Base-by-base conservation (phyloP, 306 rosid genomes). In the Trichosanthes cucumerina region DNA sequence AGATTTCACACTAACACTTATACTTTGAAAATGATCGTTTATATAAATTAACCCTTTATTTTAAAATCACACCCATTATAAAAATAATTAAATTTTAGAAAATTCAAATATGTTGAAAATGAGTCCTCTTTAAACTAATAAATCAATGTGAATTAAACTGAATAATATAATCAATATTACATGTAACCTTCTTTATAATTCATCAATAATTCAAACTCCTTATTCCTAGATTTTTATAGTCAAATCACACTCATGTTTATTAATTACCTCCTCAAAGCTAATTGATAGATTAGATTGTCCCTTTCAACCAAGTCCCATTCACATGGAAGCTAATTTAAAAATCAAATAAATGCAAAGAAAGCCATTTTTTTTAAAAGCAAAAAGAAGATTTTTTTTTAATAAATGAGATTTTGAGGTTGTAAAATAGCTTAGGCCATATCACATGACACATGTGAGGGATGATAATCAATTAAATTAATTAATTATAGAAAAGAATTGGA, bases 361-460 rank as follows among this genome's bases (percentile, higher is more conserved):
- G 1, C 9, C 41, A 31, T 62, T 60, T 28, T 9, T 31, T 59
- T 59, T 33, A 9, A 63, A 68, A 19, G 49, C 9, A 38, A 68
- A 34, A 64, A 36, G 0, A 33, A 31, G 24, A 63, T 1, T 12
- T 62, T 3, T 31, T 52, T 52, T 41, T 3, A 70, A 70, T 13
- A 24, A 70, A 43, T 44, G 6, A 70, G 34, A 23, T 23, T 23
- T 70, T 28, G 53, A 38, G 52, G 52, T 68, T 68, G 75, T 68
- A 68, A 38, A 39, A 68, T 68, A 68, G 19, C 5, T 44, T 70
- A 44, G 31, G 76, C 54, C n/a, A 43, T 21, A 70, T 70, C 54
- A 44, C 76, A 70, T 41, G 53, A 70, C 76, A 70, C 76, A 70
- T 70, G 73, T 66, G 76, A 70, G 21, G 11, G 36, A 41, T 43